phyloP scores from a whole-genome alignment of 2,329 filamentous ascomycete genomes.

The Tolypocladium guangdongense region DNA sequence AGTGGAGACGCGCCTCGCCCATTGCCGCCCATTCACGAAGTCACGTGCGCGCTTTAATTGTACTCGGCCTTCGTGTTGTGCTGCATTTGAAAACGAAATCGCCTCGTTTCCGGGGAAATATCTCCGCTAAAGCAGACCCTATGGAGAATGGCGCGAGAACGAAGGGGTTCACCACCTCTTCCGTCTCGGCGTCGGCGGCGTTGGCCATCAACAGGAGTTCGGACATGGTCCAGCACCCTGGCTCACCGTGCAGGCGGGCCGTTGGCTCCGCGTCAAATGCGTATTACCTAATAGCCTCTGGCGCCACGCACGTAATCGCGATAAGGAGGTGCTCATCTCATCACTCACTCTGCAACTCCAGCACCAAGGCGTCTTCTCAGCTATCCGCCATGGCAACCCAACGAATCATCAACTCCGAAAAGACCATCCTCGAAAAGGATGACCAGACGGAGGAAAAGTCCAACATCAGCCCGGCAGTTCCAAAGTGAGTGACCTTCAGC shows the following conservation, averaged over 20 bases:
- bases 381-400: constrained; percentile 53
- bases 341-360: neutral
- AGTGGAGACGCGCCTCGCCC: constrained; percentile 5
- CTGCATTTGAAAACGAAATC: neutral
- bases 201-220: neutral
- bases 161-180: neutral
- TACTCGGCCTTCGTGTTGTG: neutral
- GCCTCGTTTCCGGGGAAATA: neutral
- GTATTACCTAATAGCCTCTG: no score
- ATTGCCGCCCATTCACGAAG: constrained; percentile 8
- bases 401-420: constrained; percentile 54
- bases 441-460: constrained; percentile 46
- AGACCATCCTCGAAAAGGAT: constrained; percentile 53
- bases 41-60: constrained; percentile 11
- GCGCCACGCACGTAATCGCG: neutral
- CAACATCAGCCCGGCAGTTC: constrained; percentile 72
- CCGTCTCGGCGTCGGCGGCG: neutral
- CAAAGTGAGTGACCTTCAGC: constrained; percentile 45
- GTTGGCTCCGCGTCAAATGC: neutral
- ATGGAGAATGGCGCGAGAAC: neutral
- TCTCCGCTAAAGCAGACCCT: neutral
- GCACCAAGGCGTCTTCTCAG: constrained; percentile 3
- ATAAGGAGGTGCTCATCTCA: neutral
- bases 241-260: neutral
- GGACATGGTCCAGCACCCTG: neutral